phyloP scores from a whole-genome alignment of 805 yeast species.

The Lachancea waltii region DNA sequence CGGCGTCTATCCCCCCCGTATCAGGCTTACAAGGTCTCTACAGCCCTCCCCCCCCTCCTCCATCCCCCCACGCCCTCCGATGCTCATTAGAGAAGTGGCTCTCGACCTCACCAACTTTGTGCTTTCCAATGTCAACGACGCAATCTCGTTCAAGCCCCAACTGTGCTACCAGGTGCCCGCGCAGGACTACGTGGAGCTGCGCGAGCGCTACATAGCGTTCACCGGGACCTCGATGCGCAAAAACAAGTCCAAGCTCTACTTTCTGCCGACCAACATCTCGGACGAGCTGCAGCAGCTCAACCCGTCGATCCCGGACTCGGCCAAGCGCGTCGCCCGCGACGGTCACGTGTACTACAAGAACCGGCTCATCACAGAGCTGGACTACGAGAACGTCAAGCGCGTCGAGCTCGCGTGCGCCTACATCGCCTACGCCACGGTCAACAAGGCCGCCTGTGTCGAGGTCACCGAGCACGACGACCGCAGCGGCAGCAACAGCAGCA shows the following conservation, averaged over 20 bases:
- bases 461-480: conserved; percentile 7
- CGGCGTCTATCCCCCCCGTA: neutral
- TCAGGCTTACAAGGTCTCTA: too few relatives aligned
- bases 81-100: conserved; percentile 18
- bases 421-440: conserved; percentile 21
- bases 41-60: neutral
- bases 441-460: conserved; percentile 20
- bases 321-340: conserved; percentile 17
- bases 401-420: conserved; percentile 22
- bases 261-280: conserved; percentile 22
- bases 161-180: conserved; percentile 22
- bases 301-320: conserved; percentile 21
- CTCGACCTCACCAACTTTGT: conserved; percentile 21
- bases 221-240: conserved; percentile 25
- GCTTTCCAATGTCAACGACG: conserved; percentile 22
- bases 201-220: conserved; percentile 19
- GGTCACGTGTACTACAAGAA: conserved; percentile 21
- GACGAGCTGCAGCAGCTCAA: conserved; percentile 24
- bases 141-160: conserved; percentile 24
- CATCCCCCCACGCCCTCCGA: neutral
- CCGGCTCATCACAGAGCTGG: conserved; percentile 21
- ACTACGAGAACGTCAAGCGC: conserved; percentile 21
- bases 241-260: conserved; percentile 19
- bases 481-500: neutral
- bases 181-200: conserved; percentile 18